A percentile compares a stretch with the other conserved stretches of the same genome.
Conservation (phyloP, 805 yeast genomes). For the Wickerhamomyces subpelliculosus region DNA sequence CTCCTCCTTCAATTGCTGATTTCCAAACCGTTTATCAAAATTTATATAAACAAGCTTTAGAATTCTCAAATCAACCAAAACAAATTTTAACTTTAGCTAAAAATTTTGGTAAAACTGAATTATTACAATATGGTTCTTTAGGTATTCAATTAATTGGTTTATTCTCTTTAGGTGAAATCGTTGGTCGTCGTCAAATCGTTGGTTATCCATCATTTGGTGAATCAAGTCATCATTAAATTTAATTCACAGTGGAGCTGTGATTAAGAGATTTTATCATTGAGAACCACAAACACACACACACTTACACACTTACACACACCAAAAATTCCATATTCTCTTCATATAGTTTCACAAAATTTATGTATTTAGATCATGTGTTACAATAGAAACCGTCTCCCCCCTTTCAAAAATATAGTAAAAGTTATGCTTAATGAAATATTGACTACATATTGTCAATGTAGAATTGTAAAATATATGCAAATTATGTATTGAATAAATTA, state of each 20-base stretch:
- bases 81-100: conserved; percentile 41
- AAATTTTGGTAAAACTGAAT: conserved; percentile 46
- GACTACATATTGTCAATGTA: no score
- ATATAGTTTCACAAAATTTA: no score
- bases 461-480: no score
- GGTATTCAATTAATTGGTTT: conserved; percentile 83
- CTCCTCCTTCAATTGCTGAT: conserved; percentile 80
- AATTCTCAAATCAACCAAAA: conserved; percentile 52
- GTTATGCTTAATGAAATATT: no score
- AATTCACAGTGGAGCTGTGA: neutral
- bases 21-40: conserved; percentile 67
- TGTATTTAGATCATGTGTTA: no score
- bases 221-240: conserved; percentile 30
- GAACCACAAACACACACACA: neutral
- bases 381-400: no score
- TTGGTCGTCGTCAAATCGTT: conserved; percentile 91
- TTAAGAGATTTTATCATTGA: neutral
- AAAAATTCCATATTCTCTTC: neutral
- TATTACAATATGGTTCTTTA: conserved; percentile 63
- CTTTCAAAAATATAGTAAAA: no score
- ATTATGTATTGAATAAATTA: no score
- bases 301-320: neutral
- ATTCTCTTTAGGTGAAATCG: conserved; percentile 90
- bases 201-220: conserved; percentile 68
- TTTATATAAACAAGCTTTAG: conserved; percentile 38